phyloP scores from a whole-genome alignment of 2,329 filamentous ascomycete species.

The Paradendryphiella salina region DNA sequence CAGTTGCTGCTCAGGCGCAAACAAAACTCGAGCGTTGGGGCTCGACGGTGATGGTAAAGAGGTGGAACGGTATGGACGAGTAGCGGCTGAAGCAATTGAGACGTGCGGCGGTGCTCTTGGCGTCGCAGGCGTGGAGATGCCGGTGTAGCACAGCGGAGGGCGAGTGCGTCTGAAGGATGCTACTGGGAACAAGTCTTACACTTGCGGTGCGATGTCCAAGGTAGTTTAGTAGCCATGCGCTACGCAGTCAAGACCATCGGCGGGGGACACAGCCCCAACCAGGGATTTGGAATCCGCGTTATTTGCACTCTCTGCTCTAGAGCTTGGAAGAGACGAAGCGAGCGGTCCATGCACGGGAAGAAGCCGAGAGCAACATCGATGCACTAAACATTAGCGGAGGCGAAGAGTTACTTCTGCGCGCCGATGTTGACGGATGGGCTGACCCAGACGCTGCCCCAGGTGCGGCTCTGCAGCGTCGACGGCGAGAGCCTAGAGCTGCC shows the following conservation, averaged over 20 bases:
- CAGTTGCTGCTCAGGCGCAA: background rate
- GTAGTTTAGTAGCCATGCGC: conserved; percentile 26
- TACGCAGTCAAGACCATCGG: conserved; percentile 12
- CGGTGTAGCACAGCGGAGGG: conserved; percentile 20
- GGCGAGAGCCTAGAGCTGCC: conserved; percentile 16
- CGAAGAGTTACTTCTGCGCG: too few species aligned
- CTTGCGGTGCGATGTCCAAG: conserved; percentile 28
- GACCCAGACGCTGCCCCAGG: too few species aligned
- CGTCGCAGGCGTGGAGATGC: conserved; percentile 30
- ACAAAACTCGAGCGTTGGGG: background rate
- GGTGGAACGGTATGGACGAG: conserved; percentile 2
- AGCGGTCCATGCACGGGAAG: conserved; percentile 16
- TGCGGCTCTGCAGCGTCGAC: conserved; percentile 19
- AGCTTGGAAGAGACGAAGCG: conserved; percentile 15
- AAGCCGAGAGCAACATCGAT: conserved; percentile 14
- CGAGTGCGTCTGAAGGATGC: conserved; percentile 19
- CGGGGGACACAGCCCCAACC: conserved; percentile 29
- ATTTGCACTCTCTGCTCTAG: conserved; percentile 6
- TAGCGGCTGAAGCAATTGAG: conserved; percentile 27
- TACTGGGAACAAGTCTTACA: conserved; percentile 25
- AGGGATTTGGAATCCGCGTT: conserved; percentile 39
- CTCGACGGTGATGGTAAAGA: background rate
- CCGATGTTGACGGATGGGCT: too few species aligned
- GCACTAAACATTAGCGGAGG: too few species aligned
- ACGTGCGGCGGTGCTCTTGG: conserved; percentile 34